Conservation (phyloP, 2,329 filamentous ascomycete species). For the Beauveria medogensis region DNA sequence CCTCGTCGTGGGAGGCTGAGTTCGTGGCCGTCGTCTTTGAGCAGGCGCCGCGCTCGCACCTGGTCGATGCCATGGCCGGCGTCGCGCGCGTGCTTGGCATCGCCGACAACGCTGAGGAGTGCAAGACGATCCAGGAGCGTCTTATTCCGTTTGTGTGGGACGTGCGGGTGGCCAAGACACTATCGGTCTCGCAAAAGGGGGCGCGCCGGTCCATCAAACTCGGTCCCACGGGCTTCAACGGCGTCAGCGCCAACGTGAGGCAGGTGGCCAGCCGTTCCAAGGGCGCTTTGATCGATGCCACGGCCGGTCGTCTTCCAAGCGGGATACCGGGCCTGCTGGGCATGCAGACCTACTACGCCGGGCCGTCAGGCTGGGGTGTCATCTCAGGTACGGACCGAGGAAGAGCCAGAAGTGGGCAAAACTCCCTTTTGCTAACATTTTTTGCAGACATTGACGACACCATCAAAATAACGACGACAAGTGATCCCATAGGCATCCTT, state of each 20-base stretch:
- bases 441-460: constrained; percentile 79
- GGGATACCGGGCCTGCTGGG: constrained; percentile 47
- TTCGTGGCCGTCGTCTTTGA: constrained; percentile 78
- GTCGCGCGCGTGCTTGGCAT: constrained; percentile 64
- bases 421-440: constrained; percentile 13
- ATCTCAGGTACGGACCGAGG: constrained; percentile 52
- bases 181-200: constrained; percentile 53
- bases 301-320: constrained; percentile 38
- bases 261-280: constrained; percentile 38
- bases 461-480: constrained; percentile 78
- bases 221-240: constrained; percentile 63
- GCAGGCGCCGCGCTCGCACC: constrained; percentile 56
- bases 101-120: constrained; percentile 49
- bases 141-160: constrained; percentile 73
- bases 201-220: constrained; percentile 39
- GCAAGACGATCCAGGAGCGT: constrained; percentile 54
- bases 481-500: constrained; percentile 71
- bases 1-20: constrained; percentile 65
- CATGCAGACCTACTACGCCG: constrained; percentile 67
- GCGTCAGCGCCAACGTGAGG: constrained; percentile 59
- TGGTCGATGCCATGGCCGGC: constrained; percentile 61
- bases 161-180: constrained; percentile 60
- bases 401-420: not conserved
- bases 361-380: constrained; percentile 72
- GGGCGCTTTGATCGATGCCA: constrained; percentile 38